Conservation (phyloP, 257 asterid species). For the Nicotiana otophora region DNA sequence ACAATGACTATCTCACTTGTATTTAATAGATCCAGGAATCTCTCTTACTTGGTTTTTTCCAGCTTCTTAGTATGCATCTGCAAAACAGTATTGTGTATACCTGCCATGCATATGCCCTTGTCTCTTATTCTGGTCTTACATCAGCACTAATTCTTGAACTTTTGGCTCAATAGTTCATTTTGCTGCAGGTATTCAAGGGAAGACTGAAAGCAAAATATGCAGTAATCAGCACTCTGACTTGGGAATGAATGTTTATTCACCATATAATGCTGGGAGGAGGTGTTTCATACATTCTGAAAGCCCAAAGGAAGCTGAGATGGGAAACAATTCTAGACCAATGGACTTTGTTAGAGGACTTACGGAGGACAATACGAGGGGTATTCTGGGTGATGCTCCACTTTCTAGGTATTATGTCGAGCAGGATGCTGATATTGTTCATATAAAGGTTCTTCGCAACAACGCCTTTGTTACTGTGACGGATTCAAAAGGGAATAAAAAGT, state of each 20-base stretch:
- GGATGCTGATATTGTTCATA: slow-evolving; percentile 83
- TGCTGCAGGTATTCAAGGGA: slow-evolving; percentile 23
- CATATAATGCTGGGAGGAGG: slow-evolving; percentile 28
- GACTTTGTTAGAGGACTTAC: slow-evolving; percentile 23
- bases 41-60: not conserved
- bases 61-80: not conserved
- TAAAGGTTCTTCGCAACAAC: slow-evolving; percentile 78
- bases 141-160: not conserved
- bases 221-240: slow-evolving; percentile 17
- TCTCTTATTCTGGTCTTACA: not conserved
- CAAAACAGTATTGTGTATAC: too few relatives aligned
- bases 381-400: slow-evolving; percentile 1
- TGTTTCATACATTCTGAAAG: slow-evolving; percentile 44
- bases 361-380: slow-evolving; percentile 5
- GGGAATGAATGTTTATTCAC: slow-evolving; percentile 26
- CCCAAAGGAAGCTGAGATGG: slow-evolving; percentile 29
- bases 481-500: slow-evolving; percentile 66
- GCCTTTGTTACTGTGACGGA: slow-evolving; percentile 77
- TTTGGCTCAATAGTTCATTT: not conserved
- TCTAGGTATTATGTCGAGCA: slow-evolving; percentile 39
- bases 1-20: not conserved
- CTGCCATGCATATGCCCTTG: too few relatives aligned
- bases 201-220: slow-evolving; percentile 13
- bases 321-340: slow-evolving; percentile 20
- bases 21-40: not conserved